A percentile compares a stretch with the other conserved stretches of the same genome.
Evolutionary conservation across 768 basidiomycete genomes (phyloP).

Genomic region (Suillus subluteus): DNA sequence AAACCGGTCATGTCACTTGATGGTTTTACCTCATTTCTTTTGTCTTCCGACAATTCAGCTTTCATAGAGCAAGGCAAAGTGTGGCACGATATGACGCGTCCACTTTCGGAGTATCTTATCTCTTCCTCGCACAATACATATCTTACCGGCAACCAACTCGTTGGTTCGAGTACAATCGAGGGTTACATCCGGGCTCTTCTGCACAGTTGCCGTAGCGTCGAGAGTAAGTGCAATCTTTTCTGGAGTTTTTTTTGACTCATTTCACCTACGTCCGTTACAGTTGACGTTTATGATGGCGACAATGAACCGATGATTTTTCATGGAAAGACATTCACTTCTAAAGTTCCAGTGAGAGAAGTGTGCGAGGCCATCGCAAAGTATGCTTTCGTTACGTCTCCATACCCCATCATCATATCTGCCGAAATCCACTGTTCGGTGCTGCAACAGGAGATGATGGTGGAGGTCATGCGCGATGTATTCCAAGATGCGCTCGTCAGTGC

Average conservation of each 20-base stretch:
- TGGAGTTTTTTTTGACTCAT: background rate
- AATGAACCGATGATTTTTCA: conserved; percentile 85
- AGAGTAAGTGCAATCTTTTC: conserved; percentile 58
- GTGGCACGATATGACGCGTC: conserved; percentile 86
- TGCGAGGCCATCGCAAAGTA: conserved; percentile 87
- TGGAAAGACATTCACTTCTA: conserved; percentile 85
- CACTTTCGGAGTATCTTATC: conserved; percentile 86
- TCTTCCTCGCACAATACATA: conserved; percentile 95
- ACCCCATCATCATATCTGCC: conserved; percentile 91
- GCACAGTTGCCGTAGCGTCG: conserved; percentile 91
- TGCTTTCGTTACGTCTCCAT: conserved; percentile 88
- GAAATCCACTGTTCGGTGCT: conserved; percentile 83
- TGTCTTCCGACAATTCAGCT: conserved; percentile 76
- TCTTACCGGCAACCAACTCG: conserved; percentile 82
- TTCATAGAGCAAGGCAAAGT: conserved; percentile 54
- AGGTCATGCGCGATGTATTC: conserved; percentile 71
- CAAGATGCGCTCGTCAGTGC: conserved; percentile 54
- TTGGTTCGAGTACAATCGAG: conserved; percentile 89
- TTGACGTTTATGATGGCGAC: conserved; percentile 93
- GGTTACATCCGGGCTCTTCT: conserved; percentile 91
- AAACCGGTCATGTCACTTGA: conserved; percentile 50
- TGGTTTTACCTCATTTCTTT: conserved; percentile 77
- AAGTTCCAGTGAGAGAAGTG: conserved; percentile 78
- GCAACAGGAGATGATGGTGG: conserved; percentile 80
- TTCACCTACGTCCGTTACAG: conserved; percentile 40